Base-by-base conservation (phyloP, 768 basidiomycete genomes). In the Naganishia onofrii region DNA sequence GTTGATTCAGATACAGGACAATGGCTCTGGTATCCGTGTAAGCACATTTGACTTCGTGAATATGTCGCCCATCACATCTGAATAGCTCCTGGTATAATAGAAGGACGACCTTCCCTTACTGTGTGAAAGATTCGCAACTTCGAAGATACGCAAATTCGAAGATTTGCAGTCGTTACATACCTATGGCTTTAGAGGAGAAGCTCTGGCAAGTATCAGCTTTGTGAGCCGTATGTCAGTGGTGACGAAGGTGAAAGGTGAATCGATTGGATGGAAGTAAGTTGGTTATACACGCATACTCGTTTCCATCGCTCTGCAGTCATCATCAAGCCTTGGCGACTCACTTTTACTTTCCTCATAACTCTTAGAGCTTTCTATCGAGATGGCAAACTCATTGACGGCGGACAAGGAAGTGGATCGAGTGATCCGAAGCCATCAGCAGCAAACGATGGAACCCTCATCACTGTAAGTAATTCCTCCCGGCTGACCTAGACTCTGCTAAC, bases 161-260 rank as follows among this genome's bases (percentile, higher is more conserved):
- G 96, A 99, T 77, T 80, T 99, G 66, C 87, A 88, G 38, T 84
- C 84, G n/a, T 84, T 99, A 42, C 84, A 86, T 1, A 98, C 95
- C 0, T 98, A 97, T 79, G 96, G 96, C 0, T 99, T 99, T 81
- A 87, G 96, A 64, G 95, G 96, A 32, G 96, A 99, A 82, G 96
- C 96, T 0, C 82, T 99, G 57, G 96, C 95, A 2, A 94, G 92
- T 15, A 92, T 99, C 70, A 94, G 92, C 5, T 93, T 96, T 81
- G 92, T 95, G 48, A 88, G 93, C 0, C 53, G 60, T 7, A 90
- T 99, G 67, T 87, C 88, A 21, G 90, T 98, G 12, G 82, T 90
- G n/a, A 96, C 93, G 6, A 98, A 97, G 83, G 92, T 90, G 0
- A 90, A 87, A 77, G 76, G 83, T 0, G 92, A 93, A 48, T 81